These are phyloP conservation scores for Ceratocystis diversiconidia DNA, from an alignment of 2,329 filamentous ascomycete genomes.

Conservation along the genomic window DNA sequence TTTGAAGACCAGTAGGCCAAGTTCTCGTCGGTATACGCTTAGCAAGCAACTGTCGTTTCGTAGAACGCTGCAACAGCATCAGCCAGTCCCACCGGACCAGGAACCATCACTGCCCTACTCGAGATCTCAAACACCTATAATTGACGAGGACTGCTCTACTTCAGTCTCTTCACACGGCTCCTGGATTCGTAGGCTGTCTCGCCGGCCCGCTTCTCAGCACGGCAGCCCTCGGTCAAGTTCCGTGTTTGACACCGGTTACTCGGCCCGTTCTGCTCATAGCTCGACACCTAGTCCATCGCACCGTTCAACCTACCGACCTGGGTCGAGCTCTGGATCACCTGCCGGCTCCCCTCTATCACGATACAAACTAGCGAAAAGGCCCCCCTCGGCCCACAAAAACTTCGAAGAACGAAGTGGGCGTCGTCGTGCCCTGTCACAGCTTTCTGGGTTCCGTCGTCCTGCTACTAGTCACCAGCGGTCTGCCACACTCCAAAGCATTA, in stretches of 20 bases:
- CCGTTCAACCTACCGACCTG: slow-evolving; percentile 10
- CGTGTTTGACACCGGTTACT: slow-evolving; percentile 34
- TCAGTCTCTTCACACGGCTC: slow-evolving; percentile 47
- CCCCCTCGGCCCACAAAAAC: slow-evolving; percentile 40
- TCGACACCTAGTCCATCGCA: background rate
- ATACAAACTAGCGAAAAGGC: slow-evolving; percentile 68
- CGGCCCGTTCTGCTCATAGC: background rate
- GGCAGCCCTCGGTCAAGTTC: slow-evolving; percentile 50
- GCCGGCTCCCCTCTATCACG: slow-evolving; percentile 37
- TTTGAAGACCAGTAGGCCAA: slow-evolving; percentile 20
- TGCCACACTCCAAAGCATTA: slow-evolving; percentile 42
- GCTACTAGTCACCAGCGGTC: slow-evolving; percentile 69
- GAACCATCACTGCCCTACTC: slow-evolving; percentile 19
- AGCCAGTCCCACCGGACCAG: background rate
- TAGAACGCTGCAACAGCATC: slow-evolving; percentile 8
- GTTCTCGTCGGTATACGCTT: slow-evolving; percentile 20
- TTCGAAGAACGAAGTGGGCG: slow-evolving; percentile 29
- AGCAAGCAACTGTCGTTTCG: slow-evolving; percentile 17
- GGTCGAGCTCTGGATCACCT: slow-evolving; percentile 18
- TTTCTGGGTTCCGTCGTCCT: slow-evolving; percentile 54
- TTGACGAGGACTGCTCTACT: slow-evolving; percentile 36
- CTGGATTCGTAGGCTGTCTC: slow-evolving; percentile 59
- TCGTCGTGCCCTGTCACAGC: slow-evolving; percentile 43
- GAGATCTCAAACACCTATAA: slow-evolving; percentile 18
- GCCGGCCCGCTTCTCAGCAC: slow-evolving; percentile 49